phyloP scores from a whole-genome alignment of 2,329 filamentous ascomycete genomes.

The Helminthosporium solani region DNA sequence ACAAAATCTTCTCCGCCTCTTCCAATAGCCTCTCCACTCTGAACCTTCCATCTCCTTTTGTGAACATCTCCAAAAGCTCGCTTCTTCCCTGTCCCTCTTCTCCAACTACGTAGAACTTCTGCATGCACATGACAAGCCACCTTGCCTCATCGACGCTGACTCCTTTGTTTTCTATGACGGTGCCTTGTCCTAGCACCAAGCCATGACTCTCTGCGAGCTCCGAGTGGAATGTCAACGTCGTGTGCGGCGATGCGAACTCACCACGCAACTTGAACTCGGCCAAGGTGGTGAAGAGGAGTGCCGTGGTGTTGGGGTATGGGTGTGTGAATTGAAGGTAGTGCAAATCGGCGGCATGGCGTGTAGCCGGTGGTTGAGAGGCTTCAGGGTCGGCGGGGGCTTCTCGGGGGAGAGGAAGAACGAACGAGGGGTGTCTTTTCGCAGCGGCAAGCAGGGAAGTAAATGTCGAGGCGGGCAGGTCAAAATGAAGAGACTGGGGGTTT shows the following conservation, averaged over 20 bases:
- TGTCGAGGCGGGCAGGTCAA: conserved; percentile 71
- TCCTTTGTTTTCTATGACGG: conserved; percentile 72
- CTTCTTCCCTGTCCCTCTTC: conserved; percentile 54
- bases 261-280: conserved; percentile 90
- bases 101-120: conserved; percentile 79
- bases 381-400: conserved; percentile 39
- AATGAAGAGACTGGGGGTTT: conserved; percentile 76
- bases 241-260: conserved; percentile 88
- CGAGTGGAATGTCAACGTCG: conserved; percentile 86
- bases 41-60: conserved; percentile 73
- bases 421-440: conserved; percentile 77
- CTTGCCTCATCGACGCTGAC: conserved; percentile 78
- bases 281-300: conserved; percentile 85
- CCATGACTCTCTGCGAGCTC: conserved; percentile 75
- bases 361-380: conserved; percentile 2
- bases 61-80: conserved; percentile 77
- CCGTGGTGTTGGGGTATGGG: conserved; percentile 61
- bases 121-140: conserved; percentile 88
- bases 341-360: conserved; percentile 73
- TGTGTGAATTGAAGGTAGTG: conserved; percentile 98
- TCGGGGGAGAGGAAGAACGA: conserved; percentile 84
- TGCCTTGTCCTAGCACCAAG: conserved; percentile 82
- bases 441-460: conserved; percentile 71
- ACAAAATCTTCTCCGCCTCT: conserved; percentile 76
- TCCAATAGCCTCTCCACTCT: conserved; percentile 82